A percentile compares a stretch with the other conserved stretches of the same genome.
These are phyloP conservation scores for Chiua sp. DNA, from an alignment of 1,284 basidiomycete species.

Conservation along the genomic window DNA sequence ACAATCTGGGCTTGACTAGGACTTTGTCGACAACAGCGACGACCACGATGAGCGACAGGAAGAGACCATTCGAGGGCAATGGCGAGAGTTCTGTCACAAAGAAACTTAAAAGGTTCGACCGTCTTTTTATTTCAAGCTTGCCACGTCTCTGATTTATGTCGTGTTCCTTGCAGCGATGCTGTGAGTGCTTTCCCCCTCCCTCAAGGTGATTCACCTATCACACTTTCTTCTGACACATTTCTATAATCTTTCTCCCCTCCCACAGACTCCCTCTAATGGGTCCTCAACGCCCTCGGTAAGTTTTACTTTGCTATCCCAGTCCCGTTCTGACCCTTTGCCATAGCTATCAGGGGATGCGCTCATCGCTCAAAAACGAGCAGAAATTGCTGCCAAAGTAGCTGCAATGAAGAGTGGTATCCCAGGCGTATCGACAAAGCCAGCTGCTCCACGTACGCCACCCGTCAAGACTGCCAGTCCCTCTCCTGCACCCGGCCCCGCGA, in stretches of 20 bases:
- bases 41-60: slow-evolving; percentile 53
- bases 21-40: slow-evolving; percentile 8
- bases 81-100: slow-evolving; percentile 58
- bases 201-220: slow-evolving; percentile 71
- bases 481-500: slow-evolving; percentile 36
- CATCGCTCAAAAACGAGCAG: slow-evolving; percentile 82
- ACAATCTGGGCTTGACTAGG: no score
- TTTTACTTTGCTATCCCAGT: slow-evolving; percentile 10
- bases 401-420: slow-evolving; percentile 66
- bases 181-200: slow-evolving; percentile 57
- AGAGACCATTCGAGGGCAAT: slow-evolving; percentile 55
- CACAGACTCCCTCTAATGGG: slow-evolving; percentile 61
- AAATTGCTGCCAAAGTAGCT: slow-evolving; percentile 85
- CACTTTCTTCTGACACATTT: slow-evolving; percentile 57
- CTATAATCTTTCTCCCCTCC: slow-evolving; percentile 70
- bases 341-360: slow-evolving; percentile 60
- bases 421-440: slow-evolving; percentile 29
- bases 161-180: slow-evolving; percentile 53
- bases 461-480: slow-evolving; percentile 43
- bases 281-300: slow-evolving; percentile 48
- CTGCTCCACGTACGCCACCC: slow-evolving; percentile 33
- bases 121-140: slow-evolving; percentile 5
- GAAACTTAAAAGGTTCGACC: slow-evolving; percentile 70
- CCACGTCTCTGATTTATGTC: slow-evolving; percentile 23
- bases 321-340: background rate